Conservation (phyloP, 441 rosid species). For the Omphalea diandra region DNA sequence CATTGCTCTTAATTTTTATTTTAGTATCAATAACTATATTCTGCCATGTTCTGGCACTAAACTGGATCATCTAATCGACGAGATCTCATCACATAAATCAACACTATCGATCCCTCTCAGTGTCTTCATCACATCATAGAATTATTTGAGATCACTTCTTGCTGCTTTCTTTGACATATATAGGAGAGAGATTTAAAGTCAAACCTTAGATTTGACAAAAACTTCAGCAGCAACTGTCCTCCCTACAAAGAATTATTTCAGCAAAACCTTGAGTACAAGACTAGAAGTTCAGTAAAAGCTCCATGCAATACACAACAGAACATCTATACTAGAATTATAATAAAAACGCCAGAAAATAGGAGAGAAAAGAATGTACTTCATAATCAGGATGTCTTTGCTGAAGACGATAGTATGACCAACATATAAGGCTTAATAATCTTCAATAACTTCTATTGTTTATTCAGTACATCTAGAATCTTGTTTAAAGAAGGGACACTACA, state of each 20-base stretch:
- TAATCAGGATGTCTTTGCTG: no score
- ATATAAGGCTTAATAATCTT: background rate
- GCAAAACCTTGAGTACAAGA: background rate
- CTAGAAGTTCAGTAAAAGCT: background rate
- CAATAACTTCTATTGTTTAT: background rate
- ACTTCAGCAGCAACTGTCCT: conserved; percentile 4
- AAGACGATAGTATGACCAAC: no score
- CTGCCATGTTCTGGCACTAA: background rate
- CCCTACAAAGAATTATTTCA: no score
- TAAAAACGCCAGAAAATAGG: background rate
- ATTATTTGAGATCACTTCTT: no score
- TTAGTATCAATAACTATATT: background rate
- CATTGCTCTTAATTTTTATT: background rate
- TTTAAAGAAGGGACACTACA: background rate
- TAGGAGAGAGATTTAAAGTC: background rate
- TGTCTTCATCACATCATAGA: no score
- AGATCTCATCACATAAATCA: background rate
- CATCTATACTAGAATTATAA: no score
- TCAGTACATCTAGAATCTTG: background rate
- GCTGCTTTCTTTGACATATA: no score
- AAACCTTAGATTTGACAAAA: background rate
- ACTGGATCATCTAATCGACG: background rate
- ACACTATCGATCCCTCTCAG: background rate
- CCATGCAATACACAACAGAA: background rate
- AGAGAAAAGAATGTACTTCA: background rate